These are phyloP conservation scores for Mycena indigotica DNA, from an alignment of 768 basidiomycete species.

Conservation along the genomic window DNA sequence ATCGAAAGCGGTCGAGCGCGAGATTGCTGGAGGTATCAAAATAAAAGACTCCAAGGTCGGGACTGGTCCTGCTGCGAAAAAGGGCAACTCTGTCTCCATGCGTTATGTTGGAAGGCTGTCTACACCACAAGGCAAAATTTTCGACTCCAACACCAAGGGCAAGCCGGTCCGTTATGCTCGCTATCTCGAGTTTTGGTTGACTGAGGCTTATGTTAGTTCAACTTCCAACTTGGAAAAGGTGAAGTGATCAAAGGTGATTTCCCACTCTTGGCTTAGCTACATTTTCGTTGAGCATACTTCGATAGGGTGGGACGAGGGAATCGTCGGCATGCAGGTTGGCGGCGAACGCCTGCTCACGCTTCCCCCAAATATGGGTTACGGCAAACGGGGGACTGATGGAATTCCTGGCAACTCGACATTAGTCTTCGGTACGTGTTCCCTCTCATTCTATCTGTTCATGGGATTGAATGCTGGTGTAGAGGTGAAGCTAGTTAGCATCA, in stretches of 20 bases:
- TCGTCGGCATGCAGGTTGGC: slow-evolving; percentile 88
- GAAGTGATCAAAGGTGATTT: slow-evolving; percentile 86
- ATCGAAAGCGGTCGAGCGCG: slow-evolving; percentile 48
- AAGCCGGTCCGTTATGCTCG: slow-evolving; percentile 66
- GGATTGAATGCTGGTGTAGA: slow-evolving; percentile 48
- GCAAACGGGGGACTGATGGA: slow-evolving; percentile 53
- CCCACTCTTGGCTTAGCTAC: background rate
- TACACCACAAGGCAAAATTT: slow-evolving; percentile 59
- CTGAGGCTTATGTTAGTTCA: slow-evolving; percentile 49
- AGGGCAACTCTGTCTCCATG: slow-evolving; percentile 81
- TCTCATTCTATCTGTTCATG: background rate
- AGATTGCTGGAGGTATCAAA: slow-evolving; percentile 73
- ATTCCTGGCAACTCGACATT: slow-evolving; percentile 86
- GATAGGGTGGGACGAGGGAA: slow-evolving; percentile 87
- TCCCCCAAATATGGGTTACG: slow-evolving; percentile 73
- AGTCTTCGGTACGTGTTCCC: slow-evolving; percentile 64
- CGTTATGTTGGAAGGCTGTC: slow-evolving; percentile 90
- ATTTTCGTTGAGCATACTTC: slow-evolving; percentile 1
- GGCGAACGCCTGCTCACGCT: slow-evolving; percentile 84
- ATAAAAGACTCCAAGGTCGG: slow-evolving; percentile 78
- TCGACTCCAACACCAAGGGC: slow-evolving; percentile 83
- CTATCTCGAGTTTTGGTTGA: background rate
- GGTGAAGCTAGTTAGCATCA: slow-evolving; percentile 70
- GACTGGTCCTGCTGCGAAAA: slow-evolving; percentile 83
- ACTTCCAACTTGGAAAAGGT: slow-evolving; percentile 79